Percentiles rank a stretch among this genome's conserved stretches.
phyloP scores from a whole-genome alignment of 2,329 filamentous ascomycete species.

The Byssothecium circinans region DNA sequence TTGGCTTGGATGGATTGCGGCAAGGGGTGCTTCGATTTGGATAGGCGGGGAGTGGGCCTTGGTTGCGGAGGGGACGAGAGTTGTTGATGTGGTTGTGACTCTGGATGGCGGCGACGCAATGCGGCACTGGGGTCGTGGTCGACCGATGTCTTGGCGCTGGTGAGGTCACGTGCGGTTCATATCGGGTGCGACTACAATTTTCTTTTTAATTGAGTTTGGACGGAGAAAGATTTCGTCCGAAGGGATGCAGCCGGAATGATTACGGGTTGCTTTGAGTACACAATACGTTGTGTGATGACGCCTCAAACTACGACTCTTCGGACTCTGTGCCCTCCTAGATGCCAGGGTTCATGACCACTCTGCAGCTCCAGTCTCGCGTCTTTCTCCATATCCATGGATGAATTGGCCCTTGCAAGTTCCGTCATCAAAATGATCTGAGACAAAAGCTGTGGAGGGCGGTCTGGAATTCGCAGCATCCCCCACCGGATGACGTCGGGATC shows the following conservation, averaged over 20 bases:
- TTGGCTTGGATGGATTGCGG: neutral
- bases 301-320: neutral
- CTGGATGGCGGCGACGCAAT: constrained; percentile 19
- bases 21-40: neutral
- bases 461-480: neutral
- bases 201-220: too few species aligned
- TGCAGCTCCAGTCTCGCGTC: too few species aligned
- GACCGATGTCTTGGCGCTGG: neutral
- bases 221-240: too few species aligned
- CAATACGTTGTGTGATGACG: neutral
- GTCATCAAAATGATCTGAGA: neutral
- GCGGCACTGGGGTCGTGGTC: constrained; percentile 1
- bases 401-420: neutral
- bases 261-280: neutral
- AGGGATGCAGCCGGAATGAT: too few species aligned
- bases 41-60: neutral
- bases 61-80: neutral
- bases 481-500: neutral
- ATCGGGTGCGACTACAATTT: too few species aligned
- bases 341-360: too few species aligned
- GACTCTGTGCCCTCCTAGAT: neutral
- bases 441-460: neutral
- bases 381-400: too few species aligned
- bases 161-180: neutral
- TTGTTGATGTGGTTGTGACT: constrained; percentile 5